Evolutionary conservation across 1,284 basidiomycete species (phyloP), one percentile per base, ranked within the genome.

Genomic region (Trichosporon inkin): DNA sequence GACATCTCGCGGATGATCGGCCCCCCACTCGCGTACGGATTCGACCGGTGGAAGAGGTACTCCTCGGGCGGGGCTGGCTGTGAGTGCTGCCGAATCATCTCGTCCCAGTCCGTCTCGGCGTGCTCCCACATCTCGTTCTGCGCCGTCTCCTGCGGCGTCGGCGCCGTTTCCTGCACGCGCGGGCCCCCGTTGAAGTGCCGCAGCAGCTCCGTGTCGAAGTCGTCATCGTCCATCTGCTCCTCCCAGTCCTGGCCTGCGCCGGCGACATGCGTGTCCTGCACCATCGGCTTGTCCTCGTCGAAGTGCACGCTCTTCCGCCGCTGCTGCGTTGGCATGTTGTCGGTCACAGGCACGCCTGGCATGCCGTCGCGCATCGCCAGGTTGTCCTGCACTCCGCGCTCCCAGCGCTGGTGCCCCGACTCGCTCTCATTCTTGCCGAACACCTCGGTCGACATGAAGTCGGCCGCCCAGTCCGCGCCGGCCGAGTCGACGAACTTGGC

Each of bases 91-190:
- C 24, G 24, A 13, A 49, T 49, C 44, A 49, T 87, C 72, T 90
- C 88, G 66, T 96, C 92, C 92, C 92, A 96, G 65, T 89, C 87
- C 13, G 79, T 73, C 76, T 95, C 91, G 65, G 97, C 73, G 54
- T 78, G 73, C 56, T 82, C 81, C 88, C 88, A 89, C 20, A 39
- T 39, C 56, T 60, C 55, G 53, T 60, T 56, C 53, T 55, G 34
- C 7, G 37, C 52, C n/a, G 13, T 35, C 44, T 49, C 44, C 14
- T 16, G 16, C 14, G 19, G 13, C 2, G 55, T 62, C 10, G 32
- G 37, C 13, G 14, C 40, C 38, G 70, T 60, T 60, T 76, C 66
- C 34, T 58, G 56, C n/a, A 54, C 34, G 19, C 55, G 53, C 49
- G 58, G 51, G 14, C 47, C 53, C 7, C 72, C 71, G 55, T 71